Percentiles rank a stretch among this genome's conserved stretches.
phyloP scores from a whole-genome alignment of 164 flowering plant species.

The Annona cherimola region DNA sequence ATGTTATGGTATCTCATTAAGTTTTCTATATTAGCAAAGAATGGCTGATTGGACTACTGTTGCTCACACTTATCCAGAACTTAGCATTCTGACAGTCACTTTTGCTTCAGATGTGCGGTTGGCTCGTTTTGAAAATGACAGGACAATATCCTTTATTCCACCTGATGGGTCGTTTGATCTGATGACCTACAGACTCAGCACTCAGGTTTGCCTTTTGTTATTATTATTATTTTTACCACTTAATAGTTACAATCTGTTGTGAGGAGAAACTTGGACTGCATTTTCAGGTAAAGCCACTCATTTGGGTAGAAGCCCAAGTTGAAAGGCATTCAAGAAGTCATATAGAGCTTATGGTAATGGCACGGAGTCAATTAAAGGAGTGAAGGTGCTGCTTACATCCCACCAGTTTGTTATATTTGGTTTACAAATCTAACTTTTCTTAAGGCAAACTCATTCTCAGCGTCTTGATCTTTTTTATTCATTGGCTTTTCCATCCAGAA shows the following conservation, averaged over 20 bases:
- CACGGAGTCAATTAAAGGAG: conserved; percentile 97
- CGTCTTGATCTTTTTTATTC: conserved; percentile 8
- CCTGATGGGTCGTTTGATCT: conserved; percentile 99
- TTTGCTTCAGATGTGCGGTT: conserved; percentile 75
- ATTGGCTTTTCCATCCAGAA: conserved; percentile 32
- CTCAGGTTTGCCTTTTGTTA: conserved; percentile 52
- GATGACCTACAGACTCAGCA: conserved; percentile 93
- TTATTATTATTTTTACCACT: background rate
- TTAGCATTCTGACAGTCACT: conserved; percentile 8
- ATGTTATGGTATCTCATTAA: background rate
- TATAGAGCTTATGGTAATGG: conserved; percentile 84
- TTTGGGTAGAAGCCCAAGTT: conserved; percentile 98
- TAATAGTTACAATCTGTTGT: background rate
- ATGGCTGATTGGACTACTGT: background rate
- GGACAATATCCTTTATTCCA: conserved; percentile 96
- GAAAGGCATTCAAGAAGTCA: conserved; percentile 96
- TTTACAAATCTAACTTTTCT: background rate
- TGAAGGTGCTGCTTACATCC: conserved; percentile 59
- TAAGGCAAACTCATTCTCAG: background rate
- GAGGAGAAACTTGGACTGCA: background rate
- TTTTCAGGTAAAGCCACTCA: conserved; percentile 77
- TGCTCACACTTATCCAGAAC: background rate
- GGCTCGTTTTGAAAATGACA: conserved; percentile 97
- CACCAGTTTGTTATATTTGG: too few species aligned
- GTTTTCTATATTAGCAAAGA: background rate